phyloP scores from a whole-genome alignment of 768 basidiomycete genomes.

The Xerocomus brunneocitrinus region DNA sequence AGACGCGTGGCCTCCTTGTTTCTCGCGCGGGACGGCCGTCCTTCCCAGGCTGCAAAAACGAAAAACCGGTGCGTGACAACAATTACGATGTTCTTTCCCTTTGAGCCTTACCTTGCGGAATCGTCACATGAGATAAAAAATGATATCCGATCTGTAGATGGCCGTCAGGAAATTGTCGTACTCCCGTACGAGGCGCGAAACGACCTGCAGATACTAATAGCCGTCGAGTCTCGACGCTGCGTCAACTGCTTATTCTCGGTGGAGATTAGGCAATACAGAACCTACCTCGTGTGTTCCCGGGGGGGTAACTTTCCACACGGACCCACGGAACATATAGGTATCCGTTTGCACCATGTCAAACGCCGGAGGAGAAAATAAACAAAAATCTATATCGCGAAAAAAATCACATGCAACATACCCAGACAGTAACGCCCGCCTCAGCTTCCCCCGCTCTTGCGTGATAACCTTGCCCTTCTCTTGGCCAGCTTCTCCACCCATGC shows the following conservation, averaged over 20 bases:
- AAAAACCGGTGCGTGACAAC: not conserved
- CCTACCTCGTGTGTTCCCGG: not conserved
- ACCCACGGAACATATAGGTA: not conserved
- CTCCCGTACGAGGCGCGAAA: not conserved
- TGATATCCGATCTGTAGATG: not conserved
- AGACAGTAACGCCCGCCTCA: not conserved
- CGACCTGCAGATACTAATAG: not conserved
- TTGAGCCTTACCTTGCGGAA: not conserved
- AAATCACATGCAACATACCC: constrained; percentile 8
- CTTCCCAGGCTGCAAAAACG: not conserved
- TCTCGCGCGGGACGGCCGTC: not conserved
- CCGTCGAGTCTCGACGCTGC: not conserved
- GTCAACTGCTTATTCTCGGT: not conserved
- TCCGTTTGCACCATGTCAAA: not conserved
- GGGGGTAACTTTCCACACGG: too few relatives aligned
- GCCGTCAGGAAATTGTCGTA: not conserved
- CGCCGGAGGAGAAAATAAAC: not conserved
- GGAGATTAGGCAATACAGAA: not conserved
- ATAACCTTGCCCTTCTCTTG: constrained; percentile 30
- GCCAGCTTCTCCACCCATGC: constrained; percentile 38
- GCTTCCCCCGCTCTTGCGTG: constrained; percentile 20
- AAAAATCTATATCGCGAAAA: not conserved
- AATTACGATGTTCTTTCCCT: not conserved
- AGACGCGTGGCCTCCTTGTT: not conserved
- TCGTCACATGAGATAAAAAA: not conserved